phyloP scores from a whole-genome alignment of 805 yeast genomes.

The Candida awuae region DNA sequence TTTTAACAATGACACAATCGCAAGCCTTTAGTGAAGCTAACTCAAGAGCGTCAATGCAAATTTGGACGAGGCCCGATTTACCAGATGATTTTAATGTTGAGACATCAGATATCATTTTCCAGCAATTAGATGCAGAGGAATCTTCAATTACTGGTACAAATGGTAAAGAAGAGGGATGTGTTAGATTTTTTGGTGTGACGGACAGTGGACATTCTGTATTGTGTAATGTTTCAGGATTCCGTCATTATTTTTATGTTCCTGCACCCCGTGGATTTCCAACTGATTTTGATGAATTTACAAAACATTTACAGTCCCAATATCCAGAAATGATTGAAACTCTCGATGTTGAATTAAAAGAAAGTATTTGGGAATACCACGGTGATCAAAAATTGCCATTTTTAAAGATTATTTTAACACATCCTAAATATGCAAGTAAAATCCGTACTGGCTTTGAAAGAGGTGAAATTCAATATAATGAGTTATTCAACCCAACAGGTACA shows the following conservation, averaged over 20 bases:
- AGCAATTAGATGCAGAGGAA: constrained; percentile 94
- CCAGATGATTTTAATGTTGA: constrained; percentile 42
- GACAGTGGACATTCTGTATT: constrained; percentile 79
- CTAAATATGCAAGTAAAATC: constrained; percentile 56
- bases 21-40: constrained; percentile 18
- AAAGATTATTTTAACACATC: constrained; percentile 60
- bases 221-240: constrained; percentile 83
- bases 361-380: constrained; percentile 90
- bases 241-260: constrained; percentile 87
- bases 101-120: constrained; percentile 57
- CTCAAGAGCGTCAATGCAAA: constrained; percentile 22
- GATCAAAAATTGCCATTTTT: constrained; percentile 71
- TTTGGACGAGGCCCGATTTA: constrained; percentile 47
- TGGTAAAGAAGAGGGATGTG: constrained; percentile 47
- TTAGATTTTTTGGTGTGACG: constrained; percentile 90
- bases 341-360: constrained; percentile 64
- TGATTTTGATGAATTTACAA: constrained; percentile 41
- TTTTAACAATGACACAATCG: constrained; percentile 34
- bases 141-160: constrained; percentile 30
- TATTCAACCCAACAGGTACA: constrained; percentile 51
- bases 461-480: constrained; percentile 53
- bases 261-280: constrained; percentile 71
- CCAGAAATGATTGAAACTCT: constrained; percentile 51
- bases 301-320: constrained; percentile 40
- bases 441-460: constrained; percentile 83